Base-by-base conservation (phyloP, 352 stramenopile species). In the Phytophthora europaea region DNA sequence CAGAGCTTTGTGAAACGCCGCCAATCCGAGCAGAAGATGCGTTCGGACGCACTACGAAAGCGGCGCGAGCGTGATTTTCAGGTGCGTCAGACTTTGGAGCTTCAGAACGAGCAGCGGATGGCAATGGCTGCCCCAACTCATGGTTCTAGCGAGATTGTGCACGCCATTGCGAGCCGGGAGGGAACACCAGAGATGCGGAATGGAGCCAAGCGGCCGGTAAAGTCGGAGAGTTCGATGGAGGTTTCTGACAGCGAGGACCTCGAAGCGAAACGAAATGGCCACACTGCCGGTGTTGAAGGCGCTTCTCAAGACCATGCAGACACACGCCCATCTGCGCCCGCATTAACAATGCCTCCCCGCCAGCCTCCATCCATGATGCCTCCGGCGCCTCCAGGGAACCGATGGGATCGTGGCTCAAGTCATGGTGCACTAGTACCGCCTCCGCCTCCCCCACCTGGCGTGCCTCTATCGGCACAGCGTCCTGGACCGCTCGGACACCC, bases 1-100 rank as follows among this genome's bases (percentile, higher is more conserved):
- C 86, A 97, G 53, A 96, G 88, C 61, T 97, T 96, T 65, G 79
- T 90, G 20, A 93, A 94, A 53, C 83, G 89, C 10, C 80, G 87
- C 51, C 73, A 87, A 26, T 94, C 87, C 0, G 90, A 95, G 69
- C 89, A 95, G 40, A 94, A 93, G 56, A 75, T 87, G 34, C 84
- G 87, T 3, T 88, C 73, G 3, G 88, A 97, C 38, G 87, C 88
- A 13, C 43, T 97, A 45, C 83, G 83, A 5, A 90, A 89, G 34
- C 89, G 90, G 26, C 84, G 90, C 2, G 90, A 97, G 54, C 80
- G 83, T 28, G 90, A 97, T 66, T 72, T 88, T 65, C 81, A 91
- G 38, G 85, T 97, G 36, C 86, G 89, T 3, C 81, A 88, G 47
- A 75, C 75, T 4, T 78, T 97, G 48, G 89, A 94, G 52, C 70